Conservation (phyloP, 805 yeast species). For the Teunomyces kruisii region DNA sequence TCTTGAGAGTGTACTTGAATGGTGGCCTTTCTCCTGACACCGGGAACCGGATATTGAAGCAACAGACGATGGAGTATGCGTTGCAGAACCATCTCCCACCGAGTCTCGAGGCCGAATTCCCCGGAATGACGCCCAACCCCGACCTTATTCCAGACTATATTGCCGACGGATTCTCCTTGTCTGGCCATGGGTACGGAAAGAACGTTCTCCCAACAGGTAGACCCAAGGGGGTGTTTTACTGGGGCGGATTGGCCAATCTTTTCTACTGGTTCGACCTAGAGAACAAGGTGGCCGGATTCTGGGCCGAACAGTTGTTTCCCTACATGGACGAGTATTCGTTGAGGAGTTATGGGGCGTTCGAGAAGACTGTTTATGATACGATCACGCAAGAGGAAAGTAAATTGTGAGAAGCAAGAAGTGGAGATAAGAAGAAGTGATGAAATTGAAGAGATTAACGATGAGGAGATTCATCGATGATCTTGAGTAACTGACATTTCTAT, state of each 20-base stretch:
- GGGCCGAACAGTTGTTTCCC: slow-evolving; percentile 41
- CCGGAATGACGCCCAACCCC: slow-evolving; percentile 14
- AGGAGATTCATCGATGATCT: too few species aligned
- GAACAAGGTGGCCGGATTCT: slow-evolving; percentile 38
- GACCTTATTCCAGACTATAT: not conserved
- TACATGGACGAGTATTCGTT: slow-evolving; percentile 22
- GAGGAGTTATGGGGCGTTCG: slow-evolving; percentile 21
- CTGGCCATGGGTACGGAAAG: slow-evolving; percentile 32
- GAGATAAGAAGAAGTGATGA: too few species aligned
- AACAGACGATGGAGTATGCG: slow-evolving; percentile 32
- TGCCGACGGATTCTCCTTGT: slow-evolving; percentile 32
- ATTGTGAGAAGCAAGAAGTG: too few species aligned
- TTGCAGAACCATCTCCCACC: slow-evolving; percentile 32
- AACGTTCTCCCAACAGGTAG: slow-evolving; percentile 32
- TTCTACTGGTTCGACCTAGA: slow-evolving; percentile 41
- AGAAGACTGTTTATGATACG: slow-evolving; percentile 24
- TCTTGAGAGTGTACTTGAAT: slow-evolving; percentile 39
- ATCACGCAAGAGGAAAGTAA: slow-evolving; percentile 3
- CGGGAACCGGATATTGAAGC: slow-evolving; percentile 19
- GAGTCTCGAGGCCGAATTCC: slow-evolving; percentile 15
- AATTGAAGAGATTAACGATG: too few species aligned
- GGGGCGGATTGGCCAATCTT: slow-evolving; percentile 43
- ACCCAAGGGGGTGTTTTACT: slow-evolving; percentile 33
- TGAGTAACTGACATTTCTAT: too few species aligned
- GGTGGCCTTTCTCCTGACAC: slow-evolving; percentile 43